Base-by-base conservation (phyloP, 129 eudicot species). In the Heracleum sosnowskyi region DNA sequence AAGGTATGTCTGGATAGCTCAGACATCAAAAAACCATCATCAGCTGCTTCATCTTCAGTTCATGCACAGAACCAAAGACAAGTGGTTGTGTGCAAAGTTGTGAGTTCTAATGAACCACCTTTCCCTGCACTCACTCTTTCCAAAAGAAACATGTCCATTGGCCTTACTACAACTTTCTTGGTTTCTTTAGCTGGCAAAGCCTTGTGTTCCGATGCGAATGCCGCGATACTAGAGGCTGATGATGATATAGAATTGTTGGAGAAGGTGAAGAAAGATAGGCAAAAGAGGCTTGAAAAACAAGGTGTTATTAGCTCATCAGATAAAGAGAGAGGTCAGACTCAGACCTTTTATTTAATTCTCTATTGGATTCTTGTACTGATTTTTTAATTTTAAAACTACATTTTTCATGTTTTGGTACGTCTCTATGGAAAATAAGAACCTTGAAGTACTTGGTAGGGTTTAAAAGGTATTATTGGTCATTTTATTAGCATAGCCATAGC, bases 231-330 rank as follows among this genome's bases (percentile, higher is more conserved):
- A 39, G 98, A 95, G 82, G 91, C 97, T 33, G 98, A 95, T 62
- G 98, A 95, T 74, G 98, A 95, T 81, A 66, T 86, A 57, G 98
- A 95, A 80, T 87, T 95, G 63, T 1, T 95, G 93, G 98, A 95
- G 79, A 95, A 87, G 62, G 92, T 95, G 60, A 95, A 90, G 84
- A 87, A 79, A 79, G 98, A 95, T 45, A 88, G 97, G 84, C 89
- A 91, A 81, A 95, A 86, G 87, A 90, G 98, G 87, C 84, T 95
- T 83, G 97, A 91, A 77, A 91, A 80, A 76, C 98, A 94, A 82
- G 86, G 91, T 64, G 90, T 84, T 79, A 85, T 95, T 79, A 90
- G 77, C 74, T 90, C 98, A 11, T 80, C 97, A 49, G 75, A 77
- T 47, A 84, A 88, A 77, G 98, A 95, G 75, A 95, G 73, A 88